phyloP scores from a whole-genome alignment of 2,329 filamentous ascomycete species.

The Colletotrichum caudatum region DNA sequence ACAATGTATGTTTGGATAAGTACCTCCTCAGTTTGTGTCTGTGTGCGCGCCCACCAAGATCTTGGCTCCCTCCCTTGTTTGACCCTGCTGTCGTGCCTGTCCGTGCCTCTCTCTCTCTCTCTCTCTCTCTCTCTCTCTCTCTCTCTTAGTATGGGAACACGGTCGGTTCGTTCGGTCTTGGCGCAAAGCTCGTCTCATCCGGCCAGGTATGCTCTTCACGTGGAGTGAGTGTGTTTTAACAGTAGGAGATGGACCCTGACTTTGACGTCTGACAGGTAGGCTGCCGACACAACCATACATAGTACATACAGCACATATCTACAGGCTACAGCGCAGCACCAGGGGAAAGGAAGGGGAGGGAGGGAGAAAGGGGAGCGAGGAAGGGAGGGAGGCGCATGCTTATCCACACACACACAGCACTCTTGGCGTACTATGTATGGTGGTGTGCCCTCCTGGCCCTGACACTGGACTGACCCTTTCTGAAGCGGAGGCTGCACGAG shows the following conservation, averaged over 20 bases:
- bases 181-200: not conserved
- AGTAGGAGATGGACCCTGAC: not conserved
- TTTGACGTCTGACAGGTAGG: constrained; percentile 16
- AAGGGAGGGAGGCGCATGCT: too few relatives aligned
- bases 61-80: not conserved
- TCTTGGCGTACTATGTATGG: not conserved
- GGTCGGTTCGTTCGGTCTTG: not conserved
- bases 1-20: too few relatives aligned
- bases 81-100: not conserved
- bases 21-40: not conserved
- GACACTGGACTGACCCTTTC: constrained; percentile 14
- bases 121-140: too few relatives aligned
- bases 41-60: not conserved
- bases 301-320: not conserved
- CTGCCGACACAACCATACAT: not conserved
- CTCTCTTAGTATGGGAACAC: not conserved
- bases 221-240: not conserved
- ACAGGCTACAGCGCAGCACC: not conserved
- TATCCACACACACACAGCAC: not conserved
- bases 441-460: not conserved
- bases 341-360: not conserved
- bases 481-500: constrained; percentile 26
- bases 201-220: not conserved
- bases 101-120: too few relatives aligned
- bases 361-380: not conserved